Evolutionary conservation across 176 grass and related monocot genomes (phyloP).

Genomic region (Aegilops speltoides): DNA sequence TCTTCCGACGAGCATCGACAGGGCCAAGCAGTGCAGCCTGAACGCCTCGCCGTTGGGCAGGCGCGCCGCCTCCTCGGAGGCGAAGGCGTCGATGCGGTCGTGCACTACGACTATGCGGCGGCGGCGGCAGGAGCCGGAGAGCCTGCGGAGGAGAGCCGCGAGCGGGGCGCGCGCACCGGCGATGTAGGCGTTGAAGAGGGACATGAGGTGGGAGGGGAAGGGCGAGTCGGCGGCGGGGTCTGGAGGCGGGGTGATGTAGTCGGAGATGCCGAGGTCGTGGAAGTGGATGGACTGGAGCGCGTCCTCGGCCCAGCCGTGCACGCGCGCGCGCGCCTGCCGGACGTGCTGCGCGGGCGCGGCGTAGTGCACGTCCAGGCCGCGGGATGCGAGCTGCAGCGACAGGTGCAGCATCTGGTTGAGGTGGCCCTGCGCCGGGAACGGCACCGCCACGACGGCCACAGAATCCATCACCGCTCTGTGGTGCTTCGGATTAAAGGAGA

Average conservation of each 20-base stretch:
- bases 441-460: conserved; percentile 51
- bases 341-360: conserved; percentile 42
- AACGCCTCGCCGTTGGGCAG: no score
- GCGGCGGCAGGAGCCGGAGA: conserved; percentile 2
- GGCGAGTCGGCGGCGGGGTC: conserved; percentile 24
- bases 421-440: conserved; percentile 68
- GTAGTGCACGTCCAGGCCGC: conserved; percentile 47
- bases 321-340: conserved; percentile 35
- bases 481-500: no score
- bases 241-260: conserved; percentile 34
- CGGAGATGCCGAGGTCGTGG: conserved; percentile 42
- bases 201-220: conserved; percentile 46
- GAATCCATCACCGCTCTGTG: background rate
- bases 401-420: conserved; percentile 75
- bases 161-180: conserved; percentile 13
- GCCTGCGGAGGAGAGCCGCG: no score
- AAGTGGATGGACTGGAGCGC: conserved; percentile 22
- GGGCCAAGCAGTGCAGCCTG: no score
- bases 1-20: no score
- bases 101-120: conserved; percentile 48
- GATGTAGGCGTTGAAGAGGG: conserved; percentile 6
- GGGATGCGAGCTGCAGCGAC: conserved; percentile 44
- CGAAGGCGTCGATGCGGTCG: conserved; percentile 17
- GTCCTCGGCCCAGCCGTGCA: background rate
- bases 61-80: no score